Evolutionary conservation across 768 basidiomycete genomes (phyloP).

Genomic region (Calocera viscosa): DNA sequence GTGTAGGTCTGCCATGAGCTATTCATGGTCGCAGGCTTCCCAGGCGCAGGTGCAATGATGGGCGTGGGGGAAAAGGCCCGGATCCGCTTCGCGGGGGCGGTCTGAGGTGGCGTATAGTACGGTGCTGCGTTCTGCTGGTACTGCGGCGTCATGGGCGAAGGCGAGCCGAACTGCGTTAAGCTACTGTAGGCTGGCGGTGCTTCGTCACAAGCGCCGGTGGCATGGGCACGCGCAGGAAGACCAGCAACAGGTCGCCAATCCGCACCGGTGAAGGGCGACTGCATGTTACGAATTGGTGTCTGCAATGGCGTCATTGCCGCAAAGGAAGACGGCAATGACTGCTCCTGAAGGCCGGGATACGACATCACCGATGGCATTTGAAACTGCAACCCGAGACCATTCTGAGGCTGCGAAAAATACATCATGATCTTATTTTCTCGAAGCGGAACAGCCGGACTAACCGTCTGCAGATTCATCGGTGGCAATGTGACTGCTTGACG

Average conservation of each 20-base stretch:
- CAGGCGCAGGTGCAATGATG: neutral
- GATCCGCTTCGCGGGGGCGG: neutral
- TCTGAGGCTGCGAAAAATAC: too few species aligned
- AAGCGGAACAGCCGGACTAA: neutral
- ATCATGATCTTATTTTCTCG: too few species aligned
- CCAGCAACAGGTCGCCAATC: neutral
- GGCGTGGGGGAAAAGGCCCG: neutral
- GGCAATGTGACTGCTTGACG: neutral
- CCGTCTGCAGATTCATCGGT: neutral
- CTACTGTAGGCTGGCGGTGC: too few species aligned
- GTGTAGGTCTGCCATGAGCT: neutral
- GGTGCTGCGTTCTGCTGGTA: neutral
- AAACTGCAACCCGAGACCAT: neutral
- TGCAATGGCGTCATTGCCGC: neutral
- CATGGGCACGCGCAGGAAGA: neutral
- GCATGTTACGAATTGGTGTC: neutral
- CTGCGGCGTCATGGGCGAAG: neutral
- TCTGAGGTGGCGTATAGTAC: neutral
- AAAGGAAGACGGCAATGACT: neutral
- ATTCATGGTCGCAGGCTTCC: neutral
- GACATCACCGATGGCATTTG: neutral
- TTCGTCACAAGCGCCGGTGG: too few species aligned
- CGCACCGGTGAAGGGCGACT: neutral
- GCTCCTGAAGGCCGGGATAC: neutral
- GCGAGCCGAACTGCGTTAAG: neutral